Evolutionary conservation across 1,284 basidiomycete genomes (phyloP), one percentile per base, ranked within the genome.

Genomic region (Sporisorium scitamineum): DNA sequence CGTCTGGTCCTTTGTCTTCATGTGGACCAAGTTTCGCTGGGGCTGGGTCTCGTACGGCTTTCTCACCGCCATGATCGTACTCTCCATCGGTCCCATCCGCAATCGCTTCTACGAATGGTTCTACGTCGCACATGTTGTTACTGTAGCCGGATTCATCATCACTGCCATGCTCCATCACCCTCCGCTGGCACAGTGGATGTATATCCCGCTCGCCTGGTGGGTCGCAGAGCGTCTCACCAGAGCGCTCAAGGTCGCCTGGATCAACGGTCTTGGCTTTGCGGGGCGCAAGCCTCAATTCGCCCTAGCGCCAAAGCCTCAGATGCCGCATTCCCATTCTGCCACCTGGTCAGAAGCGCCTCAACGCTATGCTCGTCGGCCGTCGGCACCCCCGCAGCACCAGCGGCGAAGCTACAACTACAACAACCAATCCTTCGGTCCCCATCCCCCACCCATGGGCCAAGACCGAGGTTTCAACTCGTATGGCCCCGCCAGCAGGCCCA

Each of bases 31-130:
- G 53, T 95, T 95, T 82, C 87, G 92, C 56, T 93, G 88, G 80
- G 93, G 91, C 13, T 90, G 90, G 87, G 88, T 89, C 32, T 90
- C 91, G 0, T 94, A 92, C 84, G 87, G 86, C n/a, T 87, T 90
- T 45, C 88, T 95, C 83, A 93, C 91, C 0, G 82, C 90, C 10
- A 87, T 94, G 59, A 89, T 91, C 70, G 79, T 90, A 37, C 84
- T 91, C 41, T 92, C 92, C 29, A 80, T 93, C 39, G 87, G 88
- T 7, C 89, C 90, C 5, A 85, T 95, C 53, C 89, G 94, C 37
- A 89, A 89, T 54, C 87, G 87, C 13, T 89, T 89, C 77, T 95
- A 94, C 85, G 93, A 94, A 84, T 83, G 87, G 24, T 95, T 95
- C 87, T 94, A 92, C 84, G 86, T 89, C 67, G 83, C 90, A 3